A percentile compares a stretch with the other conserved stretches of the same genome.
phyloP scores from a whole-genome alignment of 2,329 filamentous ascomycete genomes.

The Xylaria sp. region DNA sequence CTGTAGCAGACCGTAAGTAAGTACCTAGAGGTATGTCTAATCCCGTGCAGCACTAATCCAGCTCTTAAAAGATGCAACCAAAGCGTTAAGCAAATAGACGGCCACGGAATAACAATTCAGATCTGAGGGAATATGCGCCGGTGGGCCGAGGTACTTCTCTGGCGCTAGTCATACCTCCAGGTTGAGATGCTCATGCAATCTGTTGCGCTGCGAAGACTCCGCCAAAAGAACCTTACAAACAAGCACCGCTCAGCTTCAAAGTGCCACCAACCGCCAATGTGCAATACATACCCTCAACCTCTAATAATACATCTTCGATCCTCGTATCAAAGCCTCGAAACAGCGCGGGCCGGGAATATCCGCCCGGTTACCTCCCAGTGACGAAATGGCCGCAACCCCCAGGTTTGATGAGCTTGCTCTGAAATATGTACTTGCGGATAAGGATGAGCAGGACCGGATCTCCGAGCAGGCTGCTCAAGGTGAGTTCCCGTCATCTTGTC shows the following conservation, averaged over 20 bases:
- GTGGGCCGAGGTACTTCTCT: neutral
- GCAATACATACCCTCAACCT: neutral
- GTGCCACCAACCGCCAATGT: neutral
- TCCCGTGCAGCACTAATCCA: neutral
- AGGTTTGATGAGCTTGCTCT: slow-evolving; percentile 61
- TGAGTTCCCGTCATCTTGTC: neutral
- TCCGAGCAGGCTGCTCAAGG: slow-evolving; percentile 56
- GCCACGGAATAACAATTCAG: neutral
- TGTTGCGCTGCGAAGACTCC: neutral
- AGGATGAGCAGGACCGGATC: slow-evolving; percentile 54
- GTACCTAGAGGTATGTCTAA: slow-evolving; percentile 2
- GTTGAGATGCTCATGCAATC: neutral
- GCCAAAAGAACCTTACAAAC: too few relatives aligned
- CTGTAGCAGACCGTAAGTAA: too few relatives aligned
- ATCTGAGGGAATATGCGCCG: neutral
- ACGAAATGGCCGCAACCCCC: slow-evolving; percentile 58
- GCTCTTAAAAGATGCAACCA: neutral
- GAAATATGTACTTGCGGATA: slow-evolving; percentile 64
- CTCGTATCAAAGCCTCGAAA: neutral
- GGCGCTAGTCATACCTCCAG: neutral
- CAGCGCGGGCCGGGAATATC: slow-evolving; percentile 13
- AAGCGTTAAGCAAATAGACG: neutral
- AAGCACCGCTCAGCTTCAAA: neutral
- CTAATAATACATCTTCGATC: neutral
- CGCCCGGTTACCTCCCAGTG: slow-evolving; percentile 48